phyloP scores from a whole-genome alignment of 495 filamentous ascomycete genomes.

The Neurospora tetrasperma region DNA sequence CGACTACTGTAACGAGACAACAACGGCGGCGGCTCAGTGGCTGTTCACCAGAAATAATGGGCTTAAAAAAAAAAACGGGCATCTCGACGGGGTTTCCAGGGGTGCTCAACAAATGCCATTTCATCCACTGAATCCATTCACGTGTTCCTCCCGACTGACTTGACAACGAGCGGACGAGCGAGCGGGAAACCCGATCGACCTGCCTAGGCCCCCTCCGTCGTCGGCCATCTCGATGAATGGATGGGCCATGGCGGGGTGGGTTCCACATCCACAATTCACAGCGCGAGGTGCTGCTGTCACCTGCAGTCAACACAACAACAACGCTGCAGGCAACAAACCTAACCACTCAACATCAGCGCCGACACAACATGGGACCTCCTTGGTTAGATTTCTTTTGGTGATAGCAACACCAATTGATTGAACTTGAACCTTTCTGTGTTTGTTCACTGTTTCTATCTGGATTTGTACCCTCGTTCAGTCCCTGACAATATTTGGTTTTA shows the following conservation, averaged over 20 bases:
- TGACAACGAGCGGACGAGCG: neutral
- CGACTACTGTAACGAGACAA: neutral
- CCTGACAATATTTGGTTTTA: no score
- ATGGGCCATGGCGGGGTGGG: neutral
- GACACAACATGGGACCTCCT: neutral
- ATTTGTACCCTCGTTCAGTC: no score
- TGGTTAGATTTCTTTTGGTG: neutral
- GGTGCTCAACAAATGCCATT: constrained; percentile 10
- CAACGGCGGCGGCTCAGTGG: neutral
- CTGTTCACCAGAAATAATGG: no score
- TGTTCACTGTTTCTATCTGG: no score
- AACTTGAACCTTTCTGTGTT: neutral
- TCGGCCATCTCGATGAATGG: neutral
- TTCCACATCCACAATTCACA: neutral
- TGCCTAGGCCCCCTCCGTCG: neutral
- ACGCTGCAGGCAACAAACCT: no score
- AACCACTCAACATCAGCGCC: neutral
- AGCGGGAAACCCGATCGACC: constrained; percentile 1
- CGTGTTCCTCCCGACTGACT: constrained; percentile 7
- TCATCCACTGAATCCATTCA: constrained; percentile 6
- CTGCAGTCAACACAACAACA: no score
- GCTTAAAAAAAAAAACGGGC: no score
- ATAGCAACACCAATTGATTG: neutral
- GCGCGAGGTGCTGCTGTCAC: neutral
- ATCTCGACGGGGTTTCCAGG: neutral